Evolutionary conservation across 192 early-diverging fungal species (phyloP).

Genomic region (Backusella parvicylindrica): DNA sequence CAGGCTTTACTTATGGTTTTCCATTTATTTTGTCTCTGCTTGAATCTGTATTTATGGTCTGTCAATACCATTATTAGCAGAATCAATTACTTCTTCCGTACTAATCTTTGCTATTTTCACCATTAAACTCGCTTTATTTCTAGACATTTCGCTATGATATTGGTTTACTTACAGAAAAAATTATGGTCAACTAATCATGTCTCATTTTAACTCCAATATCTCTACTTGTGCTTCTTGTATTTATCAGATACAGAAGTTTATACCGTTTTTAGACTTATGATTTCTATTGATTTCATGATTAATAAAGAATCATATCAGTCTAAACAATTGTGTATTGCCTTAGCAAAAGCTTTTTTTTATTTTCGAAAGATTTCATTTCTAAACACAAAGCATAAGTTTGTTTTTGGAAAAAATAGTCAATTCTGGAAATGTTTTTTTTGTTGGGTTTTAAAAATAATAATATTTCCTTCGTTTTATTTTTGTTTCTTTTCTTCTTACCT

Average conservation of each 20-base stretch:
- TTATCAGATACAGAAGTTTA: no score
- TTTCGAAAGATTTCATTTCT: no score
- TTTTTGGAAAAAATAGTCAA: neutral
- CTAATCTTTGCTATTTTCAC: neutral
- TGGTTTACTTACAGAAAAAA: no score
- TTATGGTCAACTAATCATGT: no score
- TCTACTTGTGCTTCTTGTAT: neutral
- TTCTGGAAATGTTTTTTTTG: slow-evolving; percentile 1
- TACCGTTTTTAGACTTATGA: neutral
- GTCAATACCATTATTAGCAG: neutral
- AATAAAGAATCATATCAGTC: neutral
- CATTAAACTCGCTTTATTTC: neutral
- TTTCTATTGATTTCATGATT: neutral
- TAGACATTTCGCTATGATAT: no score
- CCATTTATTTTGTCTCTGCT: neutral
- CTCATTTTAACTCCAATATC: neutral
- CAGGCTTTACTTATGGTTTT: neutral
- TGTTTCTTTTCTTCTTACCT: neutral
- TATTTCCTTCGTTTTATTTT: neutral
- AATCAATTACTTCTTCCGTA: neutral
- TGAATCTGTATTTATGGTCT: neutral
- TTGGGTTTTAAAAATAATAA: neutral
- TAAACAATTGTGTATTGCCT: neutral
- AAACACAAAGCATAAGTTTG: no score
- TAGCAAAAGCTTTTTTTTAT: neutral